Evolutionary conservation across 345 rosid species (phyloP), one percentile per base, ranked within the genome.

Genomic region (Moringa oleifera): DNA sequence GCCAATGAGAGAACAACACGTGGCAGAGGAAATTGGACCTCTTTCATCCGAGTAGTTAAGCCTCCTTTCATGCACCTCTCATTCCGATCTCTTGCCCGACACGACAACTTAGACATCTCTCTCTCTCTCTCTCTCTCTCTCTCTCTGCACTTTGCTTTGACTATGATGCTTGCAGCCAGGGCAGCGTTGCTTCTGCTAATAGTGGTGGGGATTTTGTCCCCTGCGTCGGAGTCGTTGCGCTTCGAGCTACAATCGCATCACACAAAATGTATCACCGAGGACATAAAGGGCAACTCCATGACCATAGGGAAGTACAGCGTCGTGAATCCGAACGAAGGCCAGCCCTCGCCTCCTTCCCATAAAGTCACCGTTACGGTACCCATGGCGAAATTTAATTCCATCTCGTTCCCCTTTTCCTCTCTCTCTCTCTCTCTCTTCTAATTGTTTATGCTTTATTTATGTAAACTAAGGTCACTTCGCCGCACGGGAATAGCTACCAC

Each of bases 181-280:
- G 57, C 31, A 25, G 23, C 57, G 9, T 53, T 59, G 7, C 55
- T 50, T 23, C 4, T 63, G 0, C 28, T 69, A 0, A 8, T 79
- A 7, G 18, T 53, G 18, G 0, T 83, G 0, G 80, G 65, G 68
- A 6, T 78, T 7, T 16, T 77, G 22, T 62, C 67, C 3, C 68
- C 65, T 10, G 22, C 66, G 5, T 72, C 88, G 16, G 65, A 75
- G 24, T 84, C 95, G 0, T 69, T 94, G 2, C 89, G 90, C 20
- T 90, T 94, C 81, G 96, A 94, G 50, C 18, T 94, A 53, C 79
- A 71, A 55, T 88, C 99, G 37, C 89, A 87, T 6, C 91, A 80
- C 60, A 85, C 95, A 6, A 94, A 87, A 63, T 94, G 99, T 74
- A 87, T 94, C 71, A 64, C 93, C 20, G 97, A 94, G 49, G 99